Percentiles rank a stretch among this genome's conserved stretches.
These are phyloP conservation scores for Nakazawaea pomicola DNA, from an alignment of 805 yeast species.

Conservation along the genomic window DNA sequence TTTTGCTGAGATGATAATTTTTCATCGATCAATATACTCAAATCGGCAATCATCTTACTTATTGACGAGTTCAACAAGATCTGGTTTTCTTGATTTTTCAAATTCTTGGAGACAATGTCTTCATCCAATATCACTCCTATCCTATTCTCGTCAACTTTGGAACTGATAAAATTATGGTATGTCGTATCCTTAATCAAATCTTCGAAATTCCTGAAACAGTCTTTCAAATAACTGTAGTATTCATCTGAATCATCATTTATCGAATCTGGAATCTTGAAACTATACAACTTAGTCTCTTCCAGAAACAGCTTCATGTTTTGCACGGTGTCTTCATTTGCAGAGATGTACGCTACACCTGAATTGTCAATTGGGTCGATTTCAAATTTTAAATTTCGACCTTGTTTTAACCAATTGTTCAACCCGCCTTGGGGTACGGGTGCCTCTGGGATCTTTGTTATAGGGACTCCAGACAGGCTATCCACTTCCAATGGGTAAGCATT, in stretches of 20 bases:
- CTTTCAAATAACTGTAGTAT: slow-evolving; percentile 43
- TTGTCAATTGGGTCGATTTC: slow-evolving; percentile 40
- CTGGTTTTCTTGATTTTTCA: slow-evolving; percentile 26
- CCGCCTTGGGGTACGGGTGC: slow-evolving; percentile 28
- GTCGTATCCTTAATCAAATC: slow-evolving; percentile 38
- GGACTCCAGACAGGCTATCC: slow-evolving; percentile 22
- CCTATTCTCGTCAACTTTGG: slow-evolving; percentile 16
- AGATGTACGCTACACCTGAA: slow-evolving; percentile 34
- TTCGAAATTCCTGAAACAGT: slow-evolving; percentile 49
- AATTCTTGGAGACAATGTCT: slow-evolving; percentile 28
- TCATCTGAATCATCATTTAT: slow-evolving; percentile 34
- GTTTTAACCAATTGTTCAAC: slow-evolving; percentile 27
- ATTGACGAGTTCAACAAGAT: slow-evolving; percentile 27
- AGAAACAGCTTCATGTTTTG: slow-evolving; percentile 25
- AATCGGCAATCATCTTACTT: slow-evolving; percentile 20
- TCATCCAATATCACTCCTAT: slow-evolving; percentile 32
- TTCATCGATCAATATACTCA: slow-evolving; percentile 25
- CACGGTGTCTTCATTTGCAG: slow-evolving; percentile 19
- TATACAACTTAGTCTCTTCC: slow-evolving; percentile 37
- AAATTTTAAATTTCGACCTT: slow-evolving; percentile 35
- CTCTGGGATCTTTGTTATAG: slow-evolving; percentile 27
- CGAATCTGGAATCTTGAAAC: slow-evolving; percentile 31
- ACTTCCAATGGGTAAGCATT: too few relatives aligned
- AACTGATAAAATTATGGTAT: slow-evolving; percentile 29
- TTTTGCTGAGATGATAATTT: slow-evolving; percentile 19